Evolutionary conservation across 2,329 filamentous ascomycete species (phyloP), one percentile per base, ranked within the genome.

Genomic region (Podosphaera xanthii): DNA sequence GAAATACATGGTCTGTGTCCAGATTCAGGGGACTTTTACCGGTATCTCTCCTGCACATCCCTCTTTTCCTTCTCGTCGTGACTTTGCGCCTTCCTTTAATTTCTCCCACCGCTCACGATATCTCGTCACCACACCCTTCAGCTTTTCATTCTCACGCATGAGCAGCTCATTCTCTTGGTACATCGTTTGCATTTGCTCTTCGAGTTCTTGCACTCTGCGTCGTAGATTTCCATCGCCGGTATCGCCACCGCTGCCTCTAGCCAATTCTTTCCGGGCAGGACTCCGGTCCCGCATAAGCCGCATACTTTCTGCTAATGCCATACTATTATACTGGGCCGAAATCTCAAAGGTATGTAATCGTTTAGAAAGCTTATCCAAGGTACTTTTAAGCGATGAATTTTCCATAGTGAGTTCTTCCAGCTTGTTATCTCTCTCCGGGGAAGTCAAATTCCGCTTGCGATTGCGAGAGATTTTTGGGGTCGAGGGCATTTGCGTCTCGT

Each of bases 261-360:
- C 50, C 40, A 30, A 50, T 31, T 50, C 55, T 53, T 4, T 65
- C 62, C 46, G 62, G 72, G 63, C 65, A 1, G 80, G 79, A 44
- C 79, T 82, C 3, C 74, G 74, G 1, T 79, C 78, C 12, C 77
- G 73, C 71, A 80, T 77, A 4, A 83, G 70, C n/a, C 80, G 75
- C 69, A 82, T 82, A 64, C 87, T 94, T 69, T 96, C 88, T 12
- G 90, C 87, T 40, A 97, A 77, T 2, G 88, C 87, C 71, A 90
- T 80, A 58, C 85, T 87, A 44, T 86, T 90, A 63, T 84, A 88
- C 71, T 97, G 92, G 0, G 89, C 88, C 65, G 87, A 90, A 46
- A 88, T 83, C 71, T 98, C 91, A 72, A 95, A 98, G 62, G 89
- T 85, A 66, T 92, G 86, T n/a, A 98, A 78, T 0, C 91, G 81